Evolutionary conservation across 148 eudicot species (phyloP).

Genomic region (Vaccinium myrtillus): DNA sequence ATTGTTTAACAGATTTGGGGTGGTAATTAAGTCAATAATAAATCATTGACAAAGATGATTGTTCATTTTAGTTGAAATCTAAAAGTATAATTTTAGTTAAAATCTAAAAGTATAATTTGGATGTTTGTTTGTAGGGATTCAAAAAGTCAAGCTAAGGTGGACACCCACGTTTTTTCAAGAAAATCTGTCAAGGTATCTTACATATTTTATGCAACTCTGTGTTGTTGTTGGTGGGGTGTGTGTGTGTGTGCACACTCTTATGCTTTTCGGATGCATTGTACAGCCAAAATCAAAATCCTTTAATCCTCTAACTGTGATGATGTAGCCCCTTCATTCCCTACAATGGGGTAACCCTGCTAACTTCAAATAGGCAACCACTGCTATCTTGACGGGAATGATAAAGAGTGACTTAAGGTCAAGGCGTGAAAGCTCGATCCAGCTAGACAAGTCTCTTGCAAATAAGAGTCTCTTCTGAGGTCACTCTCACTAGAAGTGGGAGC

Average conservation of each 20-base stretch:
- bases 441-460: not conserved
- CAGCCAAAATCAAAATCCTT: not conserved
- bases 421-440: not conserved
- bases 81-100: conserved; percentile 2
- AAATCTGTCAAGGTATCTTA: conserved; percentile 59
- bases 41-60: not conserved
- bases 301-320: not conserved
- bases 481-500: not conserved
- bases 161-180: conserved; percentile 31
- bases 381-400: not conserved
- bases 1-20: not conserved
- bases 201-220: conserved; percentile 10
- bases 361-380: not conserved
- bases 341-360: not conserved
- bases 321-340: not conserved
- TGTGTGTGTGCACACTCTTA: not conserved
- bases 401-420: not conserved
- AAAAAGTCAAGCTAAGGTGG: conserved; percentile 44
- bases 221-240: not conserved
- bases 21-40: not conserved
- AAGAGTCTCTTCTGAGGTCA: not conserved
- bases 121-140: conserved; percentile 43
- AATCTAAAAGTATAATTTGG: not conserved
- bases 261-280: not conserved
- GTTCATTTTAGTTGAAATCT: not conserved